These are phyloP conservation scores for Hanseniaspora occidentalis DNA, from an alignment of 805 yeast species.

Conservation along the genomic window DNA sequence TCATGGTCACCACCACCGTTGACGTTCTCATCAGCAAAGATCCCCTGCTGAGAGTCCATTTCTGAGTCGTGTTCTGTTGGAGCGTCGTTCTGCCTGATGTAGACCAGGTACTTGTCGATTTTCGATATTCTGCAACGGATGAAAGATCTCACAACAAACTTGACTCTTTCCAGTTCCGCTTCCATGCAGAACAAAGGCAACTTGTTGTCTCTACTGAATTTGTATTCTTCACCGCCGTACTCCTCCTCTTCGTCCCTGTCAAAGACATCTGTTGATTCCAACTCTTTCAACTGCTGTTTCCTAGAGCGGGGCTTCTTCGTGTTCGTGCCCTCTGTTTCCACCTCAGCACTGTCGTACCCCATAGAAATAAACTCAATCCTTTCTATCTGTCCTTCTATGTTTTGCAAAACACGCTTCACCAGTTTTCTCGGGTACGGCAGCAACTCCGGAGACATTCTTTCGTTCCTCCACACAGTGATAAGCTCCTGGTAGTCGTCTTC, in stretches of 20 bases:
- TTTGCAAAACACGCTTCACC: conserved; percentile 41
- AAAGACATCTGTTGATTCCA: background rate
- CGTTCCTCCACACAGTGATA: conserved; percentile 64
- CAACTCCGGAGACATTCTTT: conserved; percentile 79
- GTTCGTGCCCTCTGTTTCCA: conserved; percentile 24
- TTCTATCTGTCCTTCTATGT: conserved; percentile 61
- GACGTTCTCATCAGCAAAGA: background rate
- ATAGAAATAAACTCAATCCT: conserved; percentile 67
- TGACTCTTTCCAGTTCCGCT: conserved; percentile 80
- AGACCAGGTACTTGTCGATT: conserved; percentile 58
- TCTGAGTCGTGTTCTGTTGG: background rate
- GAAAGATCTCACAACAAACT: conserved; percentile 69
- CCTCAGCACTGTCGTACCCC: conserved; percentile 53
- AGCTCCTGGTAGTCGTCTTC: conserved; percentile 21
- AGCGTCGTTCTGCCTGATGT: conserved; percentile 23
- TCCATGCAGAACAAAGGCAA: conserved; percentile 75
- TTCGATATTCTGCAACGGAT: conserved; percentile 65
- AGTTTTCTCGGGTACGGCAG: conserved; percentile 56
- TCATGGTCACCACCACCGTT: background rate
- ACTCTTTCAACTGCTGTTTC: background rate
- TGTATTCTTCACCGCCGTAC: conserved; percentile 5
- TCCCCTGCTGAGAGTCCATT: background rate
- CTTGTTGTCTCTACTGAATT: conserved; percentile 43
- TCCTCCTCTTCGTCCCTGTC: background rate
- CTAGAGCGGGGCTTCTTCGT: background rate